phyloP scores from a whole-genome alignment of 331 rosid genomes.

The Cydonia oblonga region DNA sequence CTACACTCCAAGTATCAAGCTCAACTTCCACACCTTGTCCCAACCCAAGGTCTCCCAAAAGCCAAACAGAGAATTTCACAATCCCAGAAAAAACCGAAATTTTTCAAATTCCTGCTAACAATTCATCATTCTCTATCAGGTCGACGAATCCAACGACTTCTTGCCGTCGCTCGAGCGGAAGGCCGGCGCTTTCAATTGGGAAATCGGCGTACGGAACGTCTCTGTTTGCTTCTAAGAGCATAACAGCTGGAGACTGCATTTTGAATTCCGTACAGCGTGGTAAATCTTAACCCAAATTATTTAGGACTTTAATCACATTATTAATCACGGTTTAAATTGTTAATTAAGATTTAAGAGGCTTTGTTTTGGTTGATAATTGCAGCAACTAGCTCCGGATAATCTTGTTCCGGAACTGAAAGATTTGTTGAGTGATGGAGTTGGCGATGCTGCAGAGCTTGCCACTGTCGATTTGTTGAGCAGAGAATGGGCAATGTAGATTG shows the following conservation, averaged over 20 bases:
- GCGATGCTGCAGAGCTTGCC: slow-evolving; percentile 51
- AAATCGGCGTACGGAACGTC: slow-evolving; percentile 51
- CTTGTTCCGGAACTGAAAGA: slow-evolving; percentile 37
- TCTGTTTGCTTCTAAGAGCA: slow-evolving; percentile 50
- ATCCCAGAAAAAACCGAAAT: not conserved
- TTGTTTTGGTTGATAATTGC: slow-evolving; percentile 13
- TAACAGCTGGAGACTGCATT: slow-evolving; percentile 51
- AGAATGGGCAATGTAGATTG: slow-evolving; percentile 36
- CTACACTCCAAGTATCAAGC: slow-evolving; percentile 3
- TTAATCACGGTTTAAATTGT: not conserved
- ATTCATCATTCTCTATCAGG: not conserved
- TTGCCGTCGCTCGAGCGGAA: slow-evolving; percentile 69
- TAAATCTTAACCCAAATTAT: not conserved
- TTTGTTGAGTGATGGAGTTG: slow-evolving; percentile 30
- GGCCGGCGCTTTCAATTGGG: slow-evolving; percentile 46
- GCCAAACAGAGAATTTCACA: not conserved
- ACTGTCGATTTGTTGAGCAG: slow-evolving; percentile 45
- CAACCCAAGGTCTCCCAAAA: slow-evolving; percentile 22
- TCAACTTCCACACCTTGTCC: slow-evolving; percentile 19
- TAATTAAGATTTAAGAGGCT: not conserved
- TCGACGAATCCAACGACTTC: slow-evolving; percentile 27
- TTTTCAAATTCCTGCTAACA: not conserved
- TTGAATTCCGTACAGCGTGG: slow-evolving; percentile 57
- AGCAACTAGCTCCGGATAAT: slow-evolving; percentile 60
- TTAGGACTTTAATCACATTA: not conserved